phyloP scores from a whole-genome alignment of 2,329 filamentous ascomycete genomes.

The Neonectria faginata region DNA sequence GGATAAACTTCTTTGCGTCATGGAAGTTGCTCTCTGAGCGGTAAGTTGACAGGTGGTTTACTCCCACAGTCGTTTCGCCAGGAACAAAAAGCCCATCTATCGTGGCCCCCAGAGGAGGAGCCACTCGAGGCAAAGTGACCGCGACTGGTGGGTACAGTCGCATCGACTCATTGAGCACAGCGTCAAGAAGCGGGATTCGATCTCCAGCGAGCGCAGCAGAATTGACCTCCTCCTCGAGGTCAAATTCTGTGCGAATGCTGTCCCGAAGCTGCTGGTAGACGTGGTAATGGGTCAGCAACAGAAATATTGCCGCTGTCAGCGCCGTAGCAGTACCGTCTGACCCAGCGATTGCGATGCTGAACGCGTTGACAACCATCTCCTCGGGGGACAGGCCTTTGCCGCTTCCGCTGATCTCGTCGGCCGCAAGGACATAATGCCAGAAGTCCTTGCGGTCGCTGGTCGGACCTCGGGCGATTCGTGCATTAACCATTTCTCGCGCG shows the following conservation, averaged over 20 bases:
- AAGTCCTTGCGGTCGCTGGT: conserved; percentile 38
- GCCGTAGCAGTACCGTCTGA: conserved; percentile 37
- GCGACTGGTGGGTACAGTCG: conserved; percentile 37
- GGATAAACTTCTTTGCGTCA: conserved; percentile 24
- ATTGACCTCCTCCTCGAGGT: conserved; percentile 19
- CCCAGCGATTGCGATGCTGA: conserved; percentile 39
- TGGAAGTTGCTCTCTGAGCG: conserved; percentile 29
- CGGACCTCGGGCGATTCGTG: conserved; percentile 30
- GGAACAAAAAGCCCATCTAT: conserved; percentile 35
- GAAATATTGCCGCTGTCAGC: conserved; percentile 26
- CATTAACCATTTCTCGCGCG: conserved; percentile 36
- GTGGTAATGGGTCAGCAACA: conserved; percentile 22
- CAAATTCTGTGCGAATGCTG: conserved; percentile 19
- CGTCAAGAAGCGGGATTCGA: conserved; percentile 28
- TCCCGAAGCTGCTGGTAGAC: conserved; percentile 19
- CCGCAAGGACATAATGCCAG: conserved; percentile 37
- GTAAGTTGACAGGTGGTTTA: conserved; percentile 35
- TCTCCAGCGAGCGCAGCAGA: conserved; percentile 17
- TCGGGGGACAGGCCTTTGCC: conserved; percentile 20
- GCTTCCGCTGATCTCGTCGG: conserved; percentile 15
- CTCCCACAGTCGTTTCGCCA: conserved; percentile 32
- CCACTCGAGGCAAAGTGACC: conserved; percentile 33
- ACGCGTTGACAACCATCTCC: conserved; percentile 39
- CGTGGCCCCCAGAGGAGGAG: conserved; percentile 20
- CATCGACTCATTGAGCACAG: conserved; percentile 35